Evolutionary conservation across 805 yeast species (phyloP), one percentile per base, ranked within the genome.

Genomic region (Kodamaea leandrae): DNA sequence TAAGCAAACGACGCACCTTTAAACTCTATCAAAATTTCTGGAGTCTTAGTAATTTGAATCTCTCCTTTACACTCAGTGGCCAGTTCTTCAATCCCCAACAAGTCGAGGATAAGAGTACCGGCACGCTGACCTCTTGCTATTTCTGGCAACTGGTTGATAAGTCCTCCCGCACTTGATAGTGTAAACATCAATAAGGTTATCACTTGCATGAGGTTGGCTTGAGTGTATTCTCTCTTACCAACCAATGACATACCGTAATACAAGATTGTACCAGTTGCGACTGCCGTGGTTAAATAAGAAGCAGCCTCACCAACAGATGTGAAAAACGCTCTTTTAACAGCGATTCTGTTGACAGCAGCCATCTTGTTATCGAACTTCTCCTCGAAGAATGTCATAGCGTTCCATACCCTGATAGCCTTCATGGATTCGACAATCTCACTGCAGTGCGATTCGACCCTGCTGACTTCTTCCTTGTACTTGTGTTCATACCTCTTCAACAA

Each of bases 221-320:
- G 63, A 0, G 77, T 53, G 54, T 87, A 88, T 34, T 76, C 76
- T 0, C 68, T 71, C 1, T 54, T 48, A 0, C 83, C 78, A 1
- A 88, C 83, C n/a, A 93, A 67, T 35, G 66, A 64, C 69, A 89
- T 69, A 0, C 97, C 97, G 56, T 82, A 89, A 60, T 78, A 90
- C 4, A 88, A 65, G n/a, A 90, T 57, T 1, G 86, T 64, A 2
- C 87, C 83, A 44, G 89, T 88, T 1, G 88, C 80, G 10, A 77
- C 57, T 29, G 78, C 73, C 0, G 77, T 63, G 29, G 84, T 60
- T 10, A 83, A 57, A 36, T 71, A 75, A 3, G 79, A 70, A 1
- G 78, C 39, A 0, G 93, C 80, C 18, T 80, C 67, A 0, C 93
- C 90, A 37, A 82, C 55, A 0, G 96, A 95, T 1, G 83, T 74